Evolutionary conservation across 139 green algal species (phyloP).

Genomic region (Micromonas commoda): DNA sequence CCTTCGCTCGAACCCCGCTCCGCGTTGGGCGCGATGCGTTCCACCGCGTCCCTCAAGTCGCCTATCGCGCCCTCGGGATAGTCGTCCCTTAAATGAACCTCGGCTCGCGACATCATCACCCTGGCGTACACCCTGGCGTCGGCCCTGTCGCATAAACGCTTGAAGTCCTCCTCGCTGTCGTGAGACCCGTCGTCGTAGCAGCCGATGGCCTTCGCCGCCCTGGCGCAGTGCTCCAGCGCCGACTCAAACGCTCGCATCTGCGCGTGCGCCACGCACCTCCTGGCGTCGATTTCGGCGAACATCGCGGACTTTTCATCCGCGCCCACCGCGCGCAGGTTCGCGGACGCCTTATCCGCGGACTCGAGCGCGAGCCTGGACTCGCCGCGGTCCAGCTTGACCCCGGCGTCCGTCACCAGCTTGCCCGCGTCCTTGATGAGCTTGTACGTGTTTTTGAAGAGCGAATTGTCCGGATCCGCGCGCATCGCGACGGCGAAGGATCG

Average conservation of each 20-base stretch:
- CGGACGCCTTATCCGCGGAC: neutral
- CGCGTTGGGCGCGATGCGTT: neutral
- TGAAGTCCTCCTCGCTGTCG: neutral
- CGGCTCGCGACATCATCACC: neutral
- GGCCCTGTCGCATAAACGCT: neutral
- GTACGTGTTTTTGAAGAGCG: conserved; percentile 4
- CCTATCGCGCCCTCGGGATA: neutral
- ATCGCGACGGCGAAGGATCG: neutral
- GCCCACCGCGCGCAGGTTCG: neutral
- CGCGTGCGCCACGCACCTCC: neutral
- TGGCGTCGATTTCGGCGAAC: neutral
- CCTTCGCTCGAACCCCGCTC: neutral
- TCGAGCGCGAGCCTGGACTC: neutral
- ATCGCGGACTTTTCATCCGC: neutral
- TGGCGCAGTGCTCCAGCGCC: neutral
- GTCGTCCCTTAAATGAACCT: neutral
- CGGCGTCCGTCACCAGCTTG: neutral
- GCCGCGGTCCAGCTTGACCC: neutral
- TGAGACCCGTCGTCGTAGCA: neutral
- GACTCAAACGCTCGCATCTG: neutral
- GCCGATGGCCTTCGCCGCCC: neutral
- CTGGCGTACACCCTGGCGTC: neutral
- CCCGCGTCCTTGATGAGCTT: neutral
- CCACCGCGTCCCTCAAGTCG: neutral
- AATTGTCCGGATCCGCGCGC: neutral